These are phyloP conservation scores for Solanum ahanhuiri DNA, from an alignment of 257 asterid genomes.

Conservation along the genomic window DNA sequence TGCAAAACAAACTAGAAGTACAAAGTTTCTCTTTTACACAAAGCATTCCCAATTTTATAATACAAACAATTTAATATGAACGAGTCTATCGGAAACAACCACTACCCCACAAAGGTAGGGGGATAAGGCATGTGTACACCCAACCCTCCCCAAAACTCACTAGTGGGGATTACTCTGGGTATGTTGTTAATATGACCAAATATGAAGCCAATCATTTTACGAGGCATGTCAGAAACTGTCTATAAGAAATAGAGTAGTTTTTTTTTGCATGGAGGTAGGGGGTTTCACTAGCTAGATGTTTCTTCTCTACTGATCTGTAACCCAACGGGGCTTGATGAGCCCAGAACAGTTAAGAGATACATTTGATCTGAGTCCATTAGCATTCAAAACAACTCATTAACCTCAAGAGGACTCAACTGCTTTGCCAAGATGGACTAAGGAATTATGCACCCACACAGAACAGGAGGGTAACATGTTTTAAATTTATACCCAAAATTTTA, in stretches of 20 bases:
- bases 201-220: not conserved
- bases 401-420: constrained; percentile 16
- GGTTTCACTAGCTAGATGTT: constrained; percentile 3
- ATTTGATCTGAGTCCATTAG: constrained; percentile 40
- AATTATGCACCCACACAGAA: not conserved
- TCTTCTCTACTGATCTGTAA: constrained; percentile 44
- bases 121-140: not conserved
- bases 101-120: not conserved
- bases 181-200: not conserved
- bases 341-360: constrained; percentile 33
- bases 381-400: constrained; percentile 50
- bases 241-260: not conserved
- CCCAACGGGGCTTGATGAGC: constrained; percentile 21
- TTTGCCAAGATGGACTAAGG: constrained; percentile 62
- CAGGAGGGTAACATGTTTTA: not conserved
- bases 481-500: not conserved
- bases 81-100: not conserved
- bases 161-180: not conserved
- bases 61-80: not conserved
- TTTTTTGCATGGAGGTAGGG: not conserved
- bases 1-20: not conserved
- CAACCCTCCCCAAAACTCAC: not conserved
- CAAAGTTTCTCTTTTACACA: not conserved
- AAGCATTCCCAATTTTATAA: not conserved
- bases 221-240: not conserved